Base-by-base conservation (phyloP, 805 yeast species). In the Ogataea angusta region DNA sequence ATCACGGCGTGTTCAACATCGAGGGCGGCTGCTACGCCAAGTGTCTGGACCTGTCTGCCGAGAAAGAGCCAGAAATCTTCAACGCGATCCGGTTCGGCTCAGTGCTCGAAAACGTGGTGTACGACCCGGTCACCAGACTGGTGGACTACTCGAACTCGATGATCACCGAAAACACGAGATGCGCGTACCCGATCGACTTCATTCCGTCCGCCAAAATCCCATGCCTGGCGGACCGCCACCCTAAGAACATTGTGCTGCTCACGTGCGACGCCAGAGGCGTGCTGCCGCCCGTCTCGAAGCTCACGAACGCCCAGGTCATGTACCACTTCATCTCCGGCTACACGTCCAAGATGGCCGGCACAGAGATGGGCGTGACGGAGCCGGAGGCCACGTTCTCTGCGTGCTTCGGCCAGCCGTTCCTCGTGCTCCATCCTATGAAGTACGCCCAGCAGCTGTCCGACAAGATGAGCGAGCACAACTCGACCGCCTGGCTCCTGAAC, bases 21-120 rank as follows among this genome's bases (percentile, higher is more conserved):
- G 99, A 91, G 74, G 99, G 99, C 68, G 99, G 99, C 53, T 91
- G 99, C 76, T 91, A 91, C 74, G 98, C 98, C 59, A 91, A 91
- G 72, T 90, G 97, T 73, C 74, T 91, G 52, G 96, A 87, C 59
- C 75, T 91, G 52, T 72, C 87, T 37, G 82, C 74, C 51, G 97
- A 87, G 70, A 91, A 85, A 70, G 99, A 91, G 75, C 99, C 99
- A 37, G 99, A 91, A 72, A 91, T 91, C 65, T 93, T 81, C 78
- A 80, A 88, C 67, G 95, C 98, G 33, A 86, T 91, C 69, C 84
- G 76, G 67, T 91, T 89, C 59, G 99, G 99, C 59, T 78, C 98
- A 13, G 90, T 91, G 31, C 76, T 91, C 59, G 99, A 91, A 73
- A 91, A 91, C 61, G 95, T 89, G 46, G 85, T 82, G 43, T 91